phyloP scores from a whole-genome alignment of 1,284 basidiomycete genomes.

The Pseudozyma thailandica region DNA sequence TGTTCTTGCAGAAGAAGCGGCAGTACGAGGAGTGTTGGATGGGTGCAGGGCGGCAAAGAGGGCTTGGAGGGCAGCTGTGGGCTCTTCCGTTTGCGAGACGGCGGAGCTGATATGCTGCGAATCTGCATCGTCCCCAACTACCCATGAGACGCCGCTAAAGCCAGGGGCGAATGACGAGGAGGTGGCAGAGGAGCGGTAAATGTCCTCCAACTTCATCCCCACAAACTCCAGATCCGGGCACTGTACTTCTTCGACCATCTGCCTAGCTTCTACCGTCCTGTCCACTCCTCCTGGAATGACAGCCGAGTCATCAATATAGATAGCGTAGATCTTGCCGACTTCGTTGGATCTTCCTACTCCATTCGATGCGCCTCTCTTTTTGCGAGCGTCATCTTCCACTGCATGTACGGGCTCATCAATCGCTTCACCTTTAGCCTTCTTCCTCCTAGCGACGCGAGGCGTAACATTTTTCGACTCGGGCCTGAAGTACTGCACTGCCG shows the following conservation, averaged over 20 bases:
- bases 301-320: conserved; percentile 56
- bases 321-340: conserved; percentile 54
- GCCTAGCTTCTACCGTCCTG: conserved; percentile 29
- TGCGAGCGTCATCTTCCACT: background rate
- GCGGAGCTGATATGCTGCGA: conserved; percentile 15
- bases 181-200: conserved; percentile 14
- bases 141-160: conserved; percentile 8
- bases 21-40: conserved; percentile 35
- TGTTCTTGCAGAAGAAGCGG: conserved; percentile 49
- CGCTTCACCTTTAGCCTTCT: conserved; percentile 12
- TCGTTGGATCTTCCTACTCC: conserved; percentile 41
- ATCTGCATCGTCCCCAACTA: conserved; percentile 7
- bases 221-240: conserved; percentile 47
- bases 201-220: conserved; percentile 43
- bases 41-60: conserved; percentile 47
- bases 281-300: conserved; percentile 24
- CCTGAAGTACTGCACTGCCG: conserved; percentile 34
- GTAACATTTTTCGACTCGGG: conserved; percentile 15
- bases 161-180: background rate
- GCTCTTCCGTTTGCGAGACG: conserved; percentile 1
- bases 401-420: background rate
- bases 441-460: conserved; percentile 8
- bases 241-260: conserved; percentile 39
- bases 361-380: conserved; percentile 7
- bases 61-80: conserved; percentile 22